Percentiles rank a stretch among this genome's conserved stretches.
These are phyloP conservation scores for Phytopythium kandeliae DNA, from an alignment of 352 stramenopile genomes.

Conservation along the genomic window DNA sequence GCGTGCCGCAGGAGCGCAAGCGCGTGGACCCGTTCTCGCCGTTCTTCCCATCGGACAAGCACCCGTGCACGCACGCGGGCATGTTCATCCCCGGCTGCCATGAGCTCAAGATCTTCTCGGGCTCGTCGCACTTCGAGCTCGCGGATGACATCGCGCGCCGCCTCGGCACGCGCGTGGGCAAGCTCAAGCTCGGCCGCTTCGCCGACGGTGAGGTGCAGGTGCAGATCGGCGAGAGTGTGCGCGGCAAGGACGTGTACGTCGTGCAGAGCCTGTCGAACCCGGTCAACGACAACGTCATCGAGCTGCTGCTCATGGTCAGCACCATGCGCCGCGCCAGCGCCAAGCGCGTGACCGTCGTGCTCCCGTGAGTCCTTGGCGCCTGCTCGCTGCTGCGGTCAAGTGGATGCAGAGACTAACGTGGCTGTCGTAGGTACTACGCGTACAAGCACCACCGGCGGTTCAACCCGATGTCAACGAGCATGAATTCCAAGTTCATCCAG, in stretches of 20 bases:
- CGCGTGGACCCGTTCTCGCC: constrained; percentile 85
- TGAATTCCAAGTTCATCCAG: constrained; percentile 91
- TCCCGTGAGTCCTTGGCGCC: constrained; percentile 61
- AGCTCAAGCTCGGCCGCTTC: constrained; percentile 87
- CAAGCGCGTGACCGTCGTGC: constrained; percentile 92
- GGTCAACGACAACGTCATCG: constrained; percentile 94
- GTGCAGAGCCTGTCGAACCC: constrained; percentile 90
- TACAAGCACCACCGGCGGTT: constrained; percentile 91
- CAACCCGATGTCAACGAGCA: constrained; percentile 79
- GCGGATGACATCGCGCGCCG: constrained; percentile 87
- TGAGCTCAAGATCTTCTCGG: constrained; percentile 92
- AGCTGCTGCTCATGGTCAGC: constrained; percentile 93
- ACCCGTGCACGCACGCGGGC: constrained; percentile 86
- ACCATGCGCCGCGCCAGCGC: constrained; percentile 90
- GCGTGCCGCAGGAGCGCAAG: constrained; percentile 82
- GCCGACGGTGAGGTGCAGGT: constrained; percentile 91
- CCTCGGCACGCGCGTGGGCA: constrained; percentile 83
- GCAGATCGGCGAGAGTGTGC: constrained; percentile 90
- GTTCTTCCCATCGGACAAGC: constrained; percentile 88
- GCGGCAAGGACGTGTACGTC: constrained; percentile 93
- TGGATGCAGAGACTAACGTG: too few species aligned
- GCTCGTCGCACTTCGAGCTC: constrained; percentile 88
- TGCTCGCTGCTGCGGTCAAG: too few species aligned
- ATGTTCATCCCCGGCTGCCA: constrained; percentile 91
- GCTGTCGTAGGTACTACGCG: constrained; percentile 71